Base-by-base conservation (phyloP, 805 yeast genomes). In the Metschnikowia colocasiae region DNA sequence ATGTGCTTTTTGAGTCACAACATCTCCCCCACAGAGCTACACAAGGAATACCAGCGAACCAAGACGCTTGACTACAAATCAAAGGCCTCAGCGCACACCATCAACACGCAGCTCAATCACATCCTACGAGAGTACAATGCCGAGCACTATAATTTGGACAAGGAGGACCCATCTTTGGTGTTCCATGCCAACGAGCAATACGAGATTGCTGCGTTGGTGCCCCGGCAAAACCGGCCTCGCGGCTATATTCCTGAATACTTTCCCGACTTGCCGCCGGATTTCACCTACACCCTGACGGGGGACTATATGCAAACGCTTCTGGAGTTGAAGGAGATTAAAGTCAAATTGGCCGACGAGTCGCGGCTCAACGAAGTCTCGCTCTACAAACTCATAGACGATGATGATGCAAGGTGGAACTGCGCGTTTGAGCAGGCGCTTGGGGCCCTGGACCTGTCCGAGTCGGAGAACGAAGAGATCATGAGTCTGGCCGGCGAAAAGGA, bases 191-290 rank as follows among this genome's bases (percentile, higher is more conserved):
- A 77, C 34, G 78, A 78, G 48, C 71, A 71, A 22, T 73, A 78
- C 42, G 78, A 74, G 45, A 69, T 81, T 3, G 71, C 80, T 2
- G 69, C 75, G 41, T 70, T 87, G 22, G 78, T 84, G 12, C 90
- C 76, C 1, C 83, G 47, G 67, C 83, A 30, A 40, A 51, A 61
- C 5, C 40, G 47, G n/a, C 54, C 55, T 25, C 73, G 75, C 1
- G 60, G 62, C 4, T 79, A 80, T 49, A 75, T 87, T 6, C 95
- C 95, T 0, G 60, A 68, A 5, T 90, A 90, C 83, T 68, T 92
- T 56, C 99, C 99, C 0, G 81, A 81, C 10, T 73, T 92, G 25
- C 99, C 99, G 1, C 96, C 98, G 0, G 96, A 89, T 58, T 95
- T 91, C 64, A 92, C 98, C 0, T 92, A 85, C 62, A 82, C 80